Percentiles rank a stretch among this genome's conserved stretches.
Conservation (phyloP, 208 protist species). For the Trypanosoma brucei region DNA sequence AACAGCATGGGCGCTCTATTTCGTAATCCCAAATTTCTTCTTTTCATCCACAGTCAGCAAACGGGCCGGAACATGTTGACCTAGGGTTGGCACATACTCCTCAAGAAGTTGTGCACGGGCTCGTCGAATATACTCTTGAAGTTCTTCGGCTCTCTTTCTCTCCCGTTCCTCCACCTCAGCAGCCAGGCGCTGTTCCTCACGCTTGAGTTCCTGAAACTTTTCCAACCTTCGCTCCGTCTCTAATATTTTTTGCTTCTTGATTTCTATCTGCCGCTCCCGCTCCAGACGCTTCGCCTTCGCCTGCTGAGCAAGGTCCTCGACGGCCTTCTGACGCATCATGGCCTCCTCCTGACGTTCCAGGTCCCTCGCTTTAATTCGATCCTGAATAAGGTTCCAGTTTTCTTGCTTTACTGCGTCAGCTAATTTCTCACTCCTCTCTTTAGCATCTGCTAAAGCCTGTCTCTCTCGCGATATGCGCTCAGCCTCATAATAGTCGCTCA, state of each 20-base stretch:
- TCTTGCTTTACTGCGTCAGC: constrained; percentile 45
- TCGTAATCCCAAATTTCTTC: constrained; percentile 25
- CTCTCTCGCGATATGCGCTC: constrained; percentile 77
- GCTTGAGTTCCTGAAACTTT: constrained; percentile 63
- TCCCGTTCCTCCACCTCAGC: constrained; percentile 57
- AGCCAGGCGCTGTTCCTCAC: constrained; percentile 61
- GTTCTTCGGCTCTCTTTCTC: constrained; percentile 48
- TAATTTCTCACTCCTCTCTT: constrained; percentile 70
- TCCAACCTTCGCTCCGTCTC: constrained; percentile 78
- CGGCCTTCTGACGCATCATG: constrained; percentile 63
- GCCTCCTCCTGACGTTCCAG: constrained; percentile 73
- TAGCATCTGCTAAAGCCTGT: constrained; percentile 51
- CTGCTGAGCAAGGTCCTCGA: constrained; percentile 83
- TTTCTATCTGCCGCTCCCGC: constrained; percentile 59
- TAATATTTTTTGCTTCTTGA: constrained; percentile 69
- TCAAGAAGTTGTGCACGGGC: constrained; percentile 67
- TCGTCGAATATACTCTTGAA: constrained; percentile 79
- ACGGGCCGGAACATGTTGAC: constrained; percentile 52
- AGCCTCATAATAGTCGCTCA: constrained; percentile 89
- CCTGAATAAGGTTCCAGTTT: constrained; percentile 77
- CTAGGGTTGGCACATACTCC: constrained; percentile 72
- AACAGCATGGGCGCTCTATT: constrained; percentile 7
- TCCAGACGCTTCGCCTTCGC: constrained; percentile 78
- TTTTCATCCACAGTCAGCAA: constrained; percentile 63
- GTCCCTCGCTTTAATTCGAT: constrained; percentile 48